Percentiles rank a stretch among this genome's conserved stretches.
phyloP scores from a whole-genome alignment of 2,329 filamentous ascomycete genomes.

The Xylariaceae sp. region DNA sequence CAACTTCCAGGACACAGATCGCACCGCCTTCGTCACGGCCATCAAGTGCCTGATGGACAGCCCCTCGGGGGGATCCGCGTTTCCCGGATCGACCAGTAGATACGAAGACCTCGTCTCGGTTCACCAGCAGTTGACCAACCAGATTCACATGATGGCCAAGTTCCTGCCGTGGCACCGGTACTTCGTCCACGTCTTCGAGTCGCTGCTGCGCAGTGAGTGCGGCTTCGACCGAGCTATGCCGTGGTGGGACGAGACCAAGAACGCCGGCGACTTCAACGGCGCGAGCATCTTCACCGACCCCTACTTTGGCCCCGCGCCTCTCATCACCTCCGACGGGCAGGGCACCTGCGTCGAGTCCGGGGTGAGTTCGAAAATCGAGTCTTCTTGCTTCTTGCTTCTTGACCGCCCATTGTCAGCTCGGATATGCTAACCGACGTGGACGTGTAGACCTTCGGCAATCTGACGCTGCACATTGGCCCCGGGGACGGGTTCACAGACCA shows the following conservation, averaged over 20 bases:
- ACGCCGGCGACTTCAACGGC: conserved; percentile 24
- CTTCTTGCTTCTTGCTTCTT: neutral
- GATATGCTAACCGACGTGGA: no score
- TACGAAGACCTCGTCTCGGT: conserved; percentile 32
- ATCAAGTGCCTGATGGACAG: conserved; percentile 27
- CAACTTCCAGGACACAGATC: conserved; percentile 22
- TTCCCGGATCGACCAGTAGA: conserved; percentile 19
- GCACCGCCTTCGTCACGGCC: conserved; percentile 24
- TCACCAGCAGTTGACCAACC: conserved; percentile 26
- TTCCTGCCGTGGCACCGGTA: conserved; percentile 35
- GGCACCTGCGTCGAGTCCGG: conserved; percentile 26
- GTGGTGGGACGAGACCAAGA: conserved; percentile 33
- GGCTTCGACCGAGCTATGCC: conserved; percentile 27
- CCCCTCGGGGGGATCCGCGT: conserved; percentile 19
- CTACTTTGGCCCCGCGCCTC: conserved; percentile 23
- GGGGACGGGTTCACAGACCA: conserved; percentile 18
- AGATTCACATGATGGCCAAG: conserved; percentile 24
- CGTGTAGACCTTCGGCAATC: conserved; percentile 20
- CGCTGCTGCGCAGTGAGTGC: conserved; percentile 30
- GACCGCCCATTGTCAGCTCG: no score
- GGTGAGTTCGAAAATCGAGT: conserved; percentile 14
- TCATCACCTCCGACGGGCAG: conserved; percentile 18
- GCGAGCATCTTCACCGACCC: conserved; percentile 23
- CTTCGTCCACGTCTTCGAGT: conserved; percentile 29
- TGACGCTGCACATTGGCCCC: conserved; percentile 25